Evolutionary conservation across 2,329 filamentous ascomycete species (phyloP), one percentile per base, ranked within the genome.

Genomic region (Dactylonectria estremocensis): DNA sequence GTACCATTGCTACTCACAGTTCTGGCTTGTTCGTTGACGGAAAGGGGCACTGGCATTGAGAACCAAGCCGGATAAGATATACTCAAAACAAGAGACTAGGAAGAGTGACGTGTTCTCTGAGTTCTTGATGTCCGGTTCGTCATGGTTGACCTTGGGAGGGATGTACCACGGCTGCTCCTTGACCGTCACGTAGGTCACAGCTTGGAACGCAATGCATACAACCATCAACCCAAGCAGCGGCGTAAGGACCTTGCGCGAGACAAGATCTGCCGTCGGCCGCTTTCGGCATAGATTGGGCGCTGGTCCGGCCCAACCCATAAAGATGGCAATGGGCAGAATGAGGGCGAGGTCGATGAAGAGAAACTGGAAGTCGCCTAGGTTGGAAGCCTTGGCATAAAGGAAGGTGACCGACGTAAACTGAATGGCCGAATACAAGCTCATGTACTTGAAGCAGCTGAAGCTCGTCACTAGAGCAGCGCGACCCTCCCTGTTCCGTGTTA

Each of bases 391-490:
- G 7, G 95, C 93, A 80, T 99, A 99, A 16, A 99, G 87, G 79
- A 99, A 98, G 86, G 93, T 97, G 77, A 99, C 97, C 1, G 94
- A 94, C 8, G 94, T 97, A 84, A 99, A 99, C 80, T 99, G 96
- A 72, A 99, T 99, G n/a, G 96, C 95, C 2, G 95, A 98, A 84
- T 99, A 99, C 72, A 99, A 83, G 75, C 93, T 97, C 97, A 99
- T 99, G 83, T 97, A 99, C 84, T 98, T 99, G 88, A 99, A 99
- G 84, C 96, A 99, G 83, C 94, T 97, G 84, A 99, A 99, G 81
- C 95, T 97, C 13, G 96, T 99, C n/a, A 98, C 95, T 37, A 99
- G 87, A 37, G 97, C 94, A 20, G 95, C 95, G 69, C 97, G 91
- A 20, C 96, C 96, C 84, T 99, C 96, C 72, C 95, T 91, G 40